Evolutionary conservation across 2,329 filamentous ascomycete species (phyloP), one percentile per base, ranked within the genome.

Genomic region (Diaporthe sp.): DNA sequence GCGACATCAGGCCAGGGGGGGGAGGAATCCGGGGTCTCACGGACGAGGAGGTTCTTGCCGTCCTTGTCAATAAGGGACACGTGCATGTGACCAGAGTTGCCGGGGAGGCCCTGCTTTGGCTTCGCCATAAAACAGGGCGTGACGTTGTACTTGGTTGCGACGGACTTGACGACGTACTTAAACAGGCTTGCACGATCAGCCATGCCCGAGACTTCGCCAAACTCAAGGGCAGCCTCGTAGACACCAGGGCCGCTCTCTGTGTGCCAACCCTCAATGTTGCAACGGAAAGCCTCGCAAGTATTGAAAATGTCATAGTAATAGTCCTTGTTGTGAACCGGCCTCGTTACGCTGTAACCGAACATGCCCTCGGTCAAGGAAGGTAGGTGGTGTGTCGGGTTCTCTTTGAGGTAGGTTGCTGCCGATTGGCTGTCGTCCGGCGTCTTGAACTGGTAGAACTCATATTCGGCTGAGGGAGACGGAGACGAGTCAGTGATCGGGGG

Each of bases 91-190:
- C 97, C 97, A 76, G 94, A 97, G 86, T 98, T 98, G 61, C 97
- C 97, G 0, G 97, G 97, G 0, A 98, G 87, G 0, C 96, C 95
- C 79, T 97, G 91, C 77, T 94, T 92, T 3, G 97, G 97, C 84
- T 99, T 99, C 22, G 97, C 97, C 97, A 99, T 99, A 87, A 99
- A 99, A 84, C 94, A 97, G 0, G 97, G 97, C 0, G 95, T 98
- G 81, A 99, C 97, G 78, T 94, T 95, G 82, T 95, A 94, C 81
- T 94, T 93, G 73, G 92, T 93, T 58, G 94, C 94, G 51, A 98
- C 91, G 13, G 94, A 95, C 85, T 98, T 98, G 77, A 98, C 95
- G 27, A 94, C 92, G 79, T 97, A 93, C 88, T 99, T 99, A 92
- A 98, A 99, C 47, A 99, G 86, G 39, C 92, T 92, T 35, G 96